Percentiles rank a stretch among this genome's conserved stretches.
These are phyloP conservation scores for Flaveria bidentis DNA, from an alignment of 129 eudicot species.

Conservation along the genomic window DNA sequence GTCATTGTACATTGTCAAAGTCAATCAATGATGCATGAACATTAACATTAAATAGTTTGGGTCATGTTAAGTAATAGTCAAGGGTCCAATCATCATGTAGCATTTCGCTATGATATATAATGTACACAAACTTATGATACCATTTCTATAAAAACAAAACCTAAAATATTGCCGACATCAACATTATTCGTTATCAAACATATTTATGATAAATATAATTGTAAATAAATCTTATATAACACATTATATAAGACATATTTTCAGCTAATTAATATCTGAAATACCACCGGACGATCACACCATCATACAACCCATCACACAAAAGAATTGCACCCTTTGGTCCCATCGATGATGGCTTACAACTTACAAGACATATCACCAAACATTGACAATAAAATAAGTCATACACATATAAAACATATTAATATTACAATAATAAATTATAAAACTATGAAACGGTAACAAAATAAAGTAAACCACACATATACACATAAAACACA, in stretches of 20 bases:
- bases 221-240: not conserved
- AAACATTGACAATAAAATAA: constrained; percentile 3
- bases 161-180: not conserved
- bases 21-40: constrained; percentile 12
- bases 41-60: not conserved
- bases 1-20: not conserved
- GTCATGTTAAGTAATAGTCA: not conserved
- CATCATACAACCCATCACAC: constrained; percentile 1
- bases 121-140: not conserved
- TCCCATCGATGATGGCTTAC: constrained; percentile 4
- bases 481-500: not conserved
- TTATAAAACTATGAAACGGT: not conserved
- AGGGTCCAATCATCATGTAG: not conserved
- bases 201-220: not conserved
- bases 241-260: not conserved
- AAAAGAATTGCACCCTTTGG: not conserved
- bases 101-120: not conserved
- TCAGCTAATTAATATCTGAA: not conserved
- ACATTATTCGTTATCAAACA: not conserved
- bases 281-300: not conserved
- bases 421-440: not conserved
- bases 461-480: not conserved
- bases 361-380: constrained; percentile 9
- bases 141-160: not conserved
- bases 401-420: not conserved